phyloP scores from a whole-genome alignment of 1,284 basidiomycete species.

The Xanthoconium separans region DNA sequence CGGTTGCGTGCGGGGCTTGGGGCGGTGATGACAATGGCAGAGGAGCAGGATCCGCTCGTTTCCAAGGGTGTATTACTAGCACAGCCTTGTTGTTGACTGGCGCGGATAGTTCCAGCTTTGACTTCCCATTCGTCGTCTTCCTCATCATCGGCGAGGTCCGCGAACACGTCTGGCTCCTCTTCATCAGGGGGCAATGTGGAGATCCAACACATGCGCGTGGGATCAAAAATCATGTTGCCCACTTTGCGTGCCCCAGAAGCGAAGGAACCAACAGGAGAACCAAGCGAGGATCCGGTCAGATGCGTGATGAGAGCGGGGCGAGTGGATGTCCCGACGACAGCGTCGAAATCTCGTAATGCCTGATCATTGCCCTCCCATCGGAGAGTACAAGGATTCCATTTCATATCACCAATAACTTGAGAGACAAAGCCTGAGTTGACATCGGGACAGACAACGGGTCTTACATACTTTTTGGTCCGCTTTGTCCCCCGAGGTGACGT shows the following conservation, averaged over 20 bases:
- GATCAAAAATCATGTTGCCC: slow-evolving; percentile 98
- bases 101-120: slow-evolving; percentile 77
- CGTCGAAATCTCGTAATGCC: slow-evolving; percentile 86
- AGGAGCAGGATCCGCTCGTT: slow-evolving; percentile 36
- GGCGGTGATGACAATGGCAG: slow-evolving; percentile 39
- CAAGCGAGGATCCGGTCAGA: slow-evolving; percentile 76
- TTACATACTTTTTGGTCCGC: slow-evolving; percentile 73
- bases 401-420: slow-evolving; percentile 91
- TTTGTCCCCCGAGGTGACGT: slow-evolving; percentile 74
- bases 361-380: slow-evolving; percentile 98
- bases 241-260: slow-evolving; percentile 80
- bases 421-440: slow-evolving; percentile 15
- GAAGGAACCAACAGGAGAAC: slow-evolving; percentile 77
- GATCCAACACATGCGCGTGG: slow-evolving; percentile 91
- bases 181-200: slow-evolving; percentile 82
- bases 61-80: slow-evolving; percentile 35
- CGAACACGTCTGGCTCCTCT: slow-evolving; percentile 92
- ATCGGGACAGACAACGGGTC: slow-evolving; percentile 3
- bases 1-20: slow-evolving; percentile 66
- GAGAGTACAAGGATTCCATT: slow-evolving; percentile 86
- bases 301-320: slow-evolving; percentile 96
- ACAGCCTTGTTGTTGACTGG: slow-evolving; percentile 47
- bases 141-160: slow-evolving; percentile 85
- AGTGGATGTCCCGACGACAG: slow-evolving; percentile 74
- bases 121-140: slow-evolving; percentile 68